Evolutionary conservation across 1,139 yeast species (phyloP).

Genomic region (Nadsonia starkeyi-henricii): DNA sequence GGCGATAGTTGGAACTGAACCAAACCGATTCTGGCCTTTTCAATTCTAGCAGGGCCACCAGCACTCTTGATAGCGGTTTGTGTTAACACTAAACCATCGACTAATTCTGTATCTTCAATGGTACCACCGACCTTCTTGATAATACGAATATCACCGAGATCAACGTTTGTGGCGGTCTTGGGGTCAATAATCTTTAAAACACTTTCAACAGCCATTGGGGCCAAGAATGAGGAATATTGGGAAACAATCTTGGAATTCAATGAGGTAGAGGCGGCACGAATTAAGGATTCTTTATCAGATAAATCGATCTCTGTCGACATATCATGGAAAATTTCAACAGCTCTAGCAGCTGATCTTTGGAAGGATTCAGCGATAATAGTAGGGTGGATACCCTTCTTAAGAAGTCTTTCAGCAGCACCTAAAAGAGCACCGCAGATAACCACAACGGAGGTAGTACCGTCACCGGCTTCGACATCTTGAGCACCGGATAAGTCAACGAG

Average conservation of each 20-base stretch:
- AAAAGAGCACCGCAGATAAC: conserved; percentile 86
- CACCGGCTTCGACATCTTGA: conserved; percentile 97
- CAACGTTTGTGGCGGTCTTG: conserved; percentile 53
- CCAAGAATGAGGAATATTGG: conserved; percentile 69
- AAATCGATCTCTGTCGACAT: conserved; percentile 73
- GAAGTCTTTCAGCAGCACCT: conserved; percentile 85
- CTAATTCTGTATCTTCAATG: conserved; percentile 86
- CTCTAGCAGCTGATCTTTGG: conserved; percentile 80
- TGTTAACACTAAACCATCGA: conserved; percentile 86
- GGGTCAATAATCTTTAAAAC: conserved; percentile 62
- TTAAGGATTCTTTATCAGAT: conserved; percentile 63
- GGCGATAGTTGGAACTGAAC: conserved; percentile 95
- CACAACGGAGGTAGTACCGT: conserved; percentile 96
- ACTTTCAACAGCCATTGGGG: conserved; percentile 91
- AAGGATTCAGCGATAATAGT: conserved; percentile 89
- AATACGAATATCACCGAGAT: conserved; percentile 72
- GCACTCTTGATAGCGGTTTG: conserved; percentile 82
- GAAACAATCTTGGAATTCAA: conserved; percentile 90
- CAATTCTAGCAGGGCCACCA: conserved; percentile 93
- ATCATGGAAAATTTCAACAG: conserved; percentile 71
- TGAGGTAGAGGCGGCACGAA: conserved; percentile 90
- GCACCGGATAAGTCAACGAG: conserved; percentile 94
- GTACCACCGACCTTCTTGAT: conserved; percentile 95
- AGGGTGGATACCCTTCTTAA: conserved; percentile 90
- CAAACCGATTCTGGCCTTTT: conserved; percentile 84